phyloP scores from a whole-genome alignment of 176 grass and related monocot species.

The Triticum aestivum region DNA sequence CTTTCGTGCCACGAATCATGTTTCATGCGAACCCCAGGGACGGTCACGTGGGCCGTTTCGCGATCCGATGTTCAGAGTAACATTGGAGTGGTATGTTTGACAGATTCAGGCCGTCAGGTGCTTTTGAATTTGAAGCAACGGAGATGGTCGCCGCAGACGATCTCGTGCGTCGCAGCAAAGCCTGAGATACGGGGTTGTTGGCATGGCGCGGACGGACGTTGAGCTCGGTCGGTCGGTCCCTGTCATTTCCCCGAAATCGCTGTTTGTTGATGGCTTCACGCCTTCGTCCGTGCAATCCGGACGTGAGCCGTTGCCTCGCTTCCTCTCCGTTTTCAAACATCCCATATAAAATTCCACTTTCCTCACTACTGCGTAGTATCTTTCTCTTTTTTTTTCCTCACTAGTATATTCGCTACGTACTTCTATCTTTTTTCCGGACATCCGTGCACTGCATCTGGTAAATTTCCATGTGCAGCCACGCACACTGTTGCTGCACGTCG shows the following conservation, averaged over 20 bases:
- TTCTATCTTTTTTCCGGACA: background rate
- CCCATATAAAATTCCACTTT: background rate
- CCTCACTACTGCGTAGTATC: background rate
- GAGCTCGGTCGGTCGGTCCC: background rate
- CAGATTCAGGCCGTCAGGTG: background rate
- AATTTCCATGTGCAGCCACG: conserved; percentile 12
- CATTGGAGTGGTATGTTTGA: background rate
- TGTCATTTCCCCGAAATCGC: background rate
- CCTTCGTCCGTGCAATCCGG: background rate
- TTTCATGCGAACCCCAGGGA: background rate
- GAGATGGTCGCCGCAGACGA: background rate
- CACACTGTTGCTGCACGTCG: background rate
- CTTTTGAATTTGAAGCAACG: background rate
- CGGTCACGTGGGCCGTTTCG: background rate
- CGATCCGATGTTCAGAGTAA: background rate
- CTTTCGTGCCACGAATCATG: background rate
- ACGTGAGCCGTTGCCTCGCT: conserved; percentile 8
- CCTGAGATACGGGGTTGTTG: conserved; percentile 26
- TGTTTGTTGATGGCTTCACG: background rate
- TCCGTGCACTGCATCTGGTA: background rate
- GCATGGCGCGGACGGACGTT: conserved; percentile 11
- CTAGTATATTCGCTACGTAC: background rate
- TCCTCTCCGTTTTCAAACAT: background rate
- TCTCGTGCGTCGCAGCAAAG: background rate
- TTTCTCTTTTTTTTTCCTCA: background rate